phyloP scores from a whole-genome alignment of 495 filamentous ascomycete genomes.

The Talaromyces adpressus region DNA sequence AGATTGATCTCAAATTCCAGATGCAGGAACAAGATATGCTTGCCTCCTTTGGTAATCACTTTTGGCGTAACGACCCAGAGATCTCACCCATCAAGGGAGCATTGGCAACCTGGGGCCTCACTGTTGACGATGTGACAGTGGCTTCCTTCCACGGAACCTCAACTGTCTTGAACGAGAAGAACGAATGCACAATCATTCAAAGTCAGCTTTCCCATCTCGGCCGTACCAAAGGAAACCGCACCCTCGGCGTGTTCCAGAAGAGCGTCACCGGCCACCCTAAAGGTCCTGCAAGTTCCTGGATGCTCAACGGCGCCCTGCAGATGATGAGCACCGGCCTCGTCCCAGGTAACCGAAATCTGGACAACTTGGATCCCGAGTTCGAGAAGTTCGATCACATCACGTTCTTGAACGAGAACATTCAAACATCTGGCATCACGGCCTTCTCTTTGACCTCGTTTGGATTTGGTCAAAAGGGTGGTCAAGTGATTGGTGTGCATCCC shows the following conservation, averaged over 20 bases:
- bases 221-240: conserved; percentile 11
- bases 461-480: conserved; percentile 20
- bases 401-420: neutral
- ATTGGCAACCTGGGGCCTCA: conserved; percentile 16
- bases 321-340: conserved; percentile 5
- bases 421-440: neutral
- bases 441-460: conserved; percentile 21
- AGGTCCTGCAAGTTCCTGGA: conserved; percentile 19
- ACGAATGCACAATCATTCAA: conserved; percentile 14
- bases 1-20: neutral
- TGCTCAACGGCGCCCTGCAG: conserved; percentile 20
- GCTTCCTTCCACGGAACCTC: conserved; percentile 20
- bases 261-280: conserved; percentile 20
- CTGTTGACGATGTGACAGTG: conserved; percentile 15
- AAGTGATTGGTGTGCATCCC: conserved; percentile 13
- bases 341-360: neutral
- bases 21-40: neutral
- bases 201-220: conserved; percentile 14
- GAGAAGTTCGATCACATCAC: neutral
- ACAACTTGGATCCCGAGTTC: neutral
- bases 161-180: conserved; percentile 19
- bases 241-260: conserved; percentile 13
- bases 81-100: conserved; percentile 17
- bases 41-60: conserved; percentile 13
- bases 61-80: conserved; percentile 8